Evolutionary conservation across 2,329 filamentous ascomycete genomes (phyloP), one percentile per base, ranked within the genome.

Genomic region (Fusarium sp.): DNA sequence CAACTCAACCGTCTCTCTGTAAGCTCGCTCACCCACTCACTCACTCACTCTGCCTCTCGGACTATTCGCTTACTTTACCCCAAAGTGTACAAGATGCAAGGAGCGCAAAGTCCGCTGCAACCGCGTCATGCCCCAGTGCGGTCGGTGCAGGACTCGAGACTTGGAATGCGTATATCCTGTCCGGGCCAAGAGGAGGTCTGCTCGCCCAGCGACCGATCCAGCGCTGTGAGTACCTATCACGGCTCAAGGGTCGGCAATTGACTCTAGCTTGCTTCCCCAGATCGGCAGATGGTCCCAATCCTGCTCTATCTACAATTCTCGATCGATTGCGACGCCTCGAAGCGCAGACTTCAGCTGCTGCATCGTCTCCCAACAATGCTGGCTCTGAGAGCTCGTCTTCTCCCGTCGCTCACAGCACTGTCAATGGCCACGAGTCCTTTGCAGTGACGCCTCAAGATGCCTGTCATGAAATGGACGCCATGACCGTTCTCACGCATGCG

Each of bases 71-170:
- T 13, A 61, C 43, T 26, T 36, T 25, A 9, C 45, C 36, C 44
- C 13, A 31, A 35, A 71, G 70, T 72, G 70, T 40, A 55, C 55
- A 41, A 68, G 70, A 53, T 72, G 70, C 53, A 72, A 72, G 50
- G 65, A 71, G 39, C 68, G 70, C 19, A 72, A 72, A 31, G 70
- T 74, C 22, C 65, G 73, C 31, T 74, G 73, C 39, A 73, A 70
- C 53, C 70, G 72, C 51, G 52, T 71, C 28, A 68, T 72, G 65
- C 72, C 73, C 31, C 47, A 44, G 6, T 74, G 73, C 42, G 54
- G 69, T 28, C 64, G 71, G 15, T 74, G 73, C 47, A 69, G 61
- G 42, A 42, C 53, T 10, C 70, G 72, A 12, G 55, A 68, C 38
- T 45, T 66, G 10, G 70, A 72, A 25, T 74, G 73, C 19, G 32